These are phyloP conservation scores for Aspergillus terreus DNA, from an alignment of 2,329 filamentous ascomycete genomes.

Conservation along the genomic window DNA sequence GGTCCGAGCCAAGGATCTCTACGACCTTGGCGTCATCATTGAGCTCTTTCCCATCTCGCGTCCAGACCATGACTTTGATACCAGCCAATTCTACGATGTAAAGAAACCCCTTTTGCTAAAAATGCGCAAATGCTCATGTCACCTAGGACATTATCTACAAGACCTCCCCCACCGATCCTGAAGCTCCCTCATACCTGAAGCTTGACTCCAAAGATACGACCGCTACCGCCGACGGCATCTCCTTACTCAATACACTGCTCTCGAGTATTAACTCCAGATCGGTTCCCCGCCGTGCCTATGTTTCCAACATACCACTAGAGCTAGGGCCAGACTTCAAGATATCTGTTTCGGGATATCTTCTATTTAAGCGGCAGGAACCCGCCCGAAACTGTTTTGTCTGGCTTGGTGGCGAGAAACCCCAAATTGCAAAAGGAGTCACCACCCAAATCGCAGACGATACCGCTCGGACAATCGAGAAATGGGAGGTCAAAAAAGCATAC, in stretches of 20 bases:
- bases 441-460: constrained; percentile 75
- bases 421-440: constrained; percentile 73
- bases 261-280: constrained; percentile 90
- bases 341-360: constrained; percentile 87
- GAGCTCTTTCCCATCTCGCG: constrained; percentile 86
- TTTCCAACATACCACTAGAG: constrained; percentile 82
- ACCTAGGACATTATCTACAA: constrained; percentile 84
- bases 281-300: constrained; percentile 77
- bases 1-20: constrained; percentile 88
- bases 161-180: constrained; percentile 65
- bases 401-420: constrained; percentile 77
- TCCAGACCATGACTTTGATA: constrained; percentile 69
- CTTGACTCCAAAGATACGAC: constrained; percentile 52
- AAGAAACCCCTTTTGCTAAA: neutral
- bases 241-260: constrained; percentile 72
- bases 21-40: constrained; percentile 86
- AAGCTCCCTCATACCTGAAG: constrained; percentile 56
- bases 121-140: constrained; percentile 16
- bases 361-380: constrained; percentile 79
- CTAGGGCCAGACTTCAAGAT: constrained; percentile 80
- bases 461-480: constrained; percentile 70
- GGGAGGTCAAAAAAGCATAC: constrained; percentile 85
- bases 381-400: constrained; percentile 84
- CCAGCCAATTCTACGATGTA: constrained; percentile 88
- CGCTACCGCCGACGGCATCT: constrained; percentile 71